Base-by-base conservation (phyloP, 257 asterid species). In the Lithospermum erythrorhizon region DNA sequence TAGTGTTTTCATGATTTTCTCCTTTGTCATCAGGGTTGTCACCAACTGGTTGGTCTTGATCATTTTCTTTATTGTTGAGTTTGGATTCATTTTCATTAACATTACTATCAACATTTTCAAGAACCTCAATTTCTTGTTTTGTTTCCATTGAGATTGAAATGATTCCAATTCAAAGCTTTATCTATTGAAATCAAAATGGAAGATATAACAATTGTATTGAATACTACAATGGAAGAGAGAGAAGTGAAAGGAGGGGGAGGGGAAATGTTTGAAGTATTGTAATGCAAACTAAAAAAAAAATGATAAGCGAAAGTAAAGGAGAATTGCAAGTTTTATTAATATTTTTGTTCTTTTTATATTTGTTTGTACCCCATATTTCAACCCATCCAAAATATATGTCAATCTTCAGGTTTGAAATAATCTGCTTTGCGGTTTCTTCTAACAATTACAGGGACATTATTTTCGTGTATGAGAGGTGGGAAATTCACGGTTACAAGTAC, bases 71-170 rank as follows among this genome's bases (percentile, higher is more conserved):
- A 18, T 60, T 65, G 3, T 35, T 60, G 5, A 1, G 72, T 15
- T 45, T 58, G n/a, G 54, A 67, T 15, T 21, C 51, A 45, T 47
- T 57, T 60, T 16, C 20, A 14, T 68, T 13, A 18, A 3, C 67
- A 6, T 23, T 23, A 19, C 52, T 64, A 53, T 9, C 41, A 55
- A 6, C 37, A 35, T 60, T 62, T 61, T 55, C 59, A 55, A 20
- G 59, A 55, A 24, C 25, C 6, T 76, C 68, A 67, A 73, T 79
- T 52, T 77, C 95, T 55, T 72, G 75, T 7, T 77, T 86, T 18
- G 76, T 29, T 65, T 82, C 94, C 87, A 83, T 83, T 49, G 45
- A 35, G 9, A 35, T 35, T 35, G 27, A 21, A 56, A 37, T 53
- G 27, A 21, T 56, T n/a, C 9, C 58, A 57, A 59, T 35, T 35